A percentile compares a stretch with the other conserved stretches of the same genome.
These are phyloP conservation scores for Murraya koenigii DNA, from an alignment of 345 rosid species.

Conservation along the genomic window DNA sequence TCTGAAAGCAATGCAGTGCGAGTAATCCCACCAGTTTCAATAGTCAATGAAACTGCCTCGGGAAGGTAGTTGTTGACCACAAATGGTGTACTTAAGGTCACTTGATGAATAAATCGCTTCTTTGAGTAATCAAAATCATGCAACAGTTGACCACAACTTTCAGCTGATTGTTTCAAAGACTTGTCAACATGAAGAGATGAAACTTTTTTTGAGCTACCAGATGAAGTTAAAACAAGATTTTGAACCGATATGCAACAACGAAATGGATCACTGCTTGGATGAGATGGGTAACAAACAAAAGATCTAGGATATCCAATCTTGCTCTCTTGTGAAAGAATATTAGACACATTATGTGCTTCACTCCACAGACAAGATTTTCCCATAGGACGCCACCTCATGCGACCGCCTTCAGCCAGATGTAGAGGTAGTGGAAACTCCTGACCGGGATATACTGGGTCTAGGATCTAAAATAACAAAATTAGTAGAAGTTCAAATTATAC, in stretches of 20 bases:
- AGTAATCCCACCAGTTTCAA: slow-evolving; percentile 74
- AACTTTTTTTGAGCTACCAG: slow-evolving; percentile 33
- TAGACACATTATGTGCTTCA: slow-evolving; percentile 75
- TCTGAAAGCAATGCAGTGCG: slow-evolving; percentile 61
- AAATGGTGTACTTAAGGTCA: slow-evolving; percentile 76
- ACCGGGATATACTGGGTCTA: slow-evolving; percentile 88
- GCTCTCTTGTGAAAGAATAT: slow-evolving; percentile 74
- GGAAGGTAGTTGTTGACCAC: slow-evolving; percentile 77
- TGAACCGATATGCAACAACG: slow-evolving; percentile 82
- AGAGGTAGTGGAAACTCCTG: slow-evolving; percentile 87
- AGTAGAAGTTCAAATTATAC: slow-evolving; percentile 2
- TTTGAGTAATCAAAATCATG: slow-evolving; percentile 40
- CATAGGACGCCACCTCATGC: slow-evolving; percentile 86
- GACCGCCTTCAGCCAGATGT: slow-evolving; percentile 89
- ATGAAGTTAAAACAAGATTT: slow-evolving; percentile 52
- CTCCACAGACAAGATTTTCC: slow-evolving; percentile 89
- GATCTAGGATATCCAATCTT: slow-evolving; percentile 76
- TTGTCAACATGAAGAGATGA: slow-evolving; percentile 20
- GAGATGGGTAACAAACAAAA: slow-evolving; percentile 90
- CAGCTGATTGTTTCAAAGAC: slow-evolving; percentile 31
- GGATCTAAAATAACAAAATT: slow-evolving; percentile 47
- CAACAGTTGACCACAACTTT: slow-evolving; percentile 27
- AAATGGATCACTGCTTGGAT: slow-evolving; percentile 83
- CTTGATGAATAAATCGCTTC: slow-evolving; percentile 53
- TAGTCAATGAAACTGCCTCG: slow-evolving; percentile 53